phyloP scores from a whole-genome alignment of 371 early-diverging fungal genomes.

The Lichtheimia ramosa region DNA sequence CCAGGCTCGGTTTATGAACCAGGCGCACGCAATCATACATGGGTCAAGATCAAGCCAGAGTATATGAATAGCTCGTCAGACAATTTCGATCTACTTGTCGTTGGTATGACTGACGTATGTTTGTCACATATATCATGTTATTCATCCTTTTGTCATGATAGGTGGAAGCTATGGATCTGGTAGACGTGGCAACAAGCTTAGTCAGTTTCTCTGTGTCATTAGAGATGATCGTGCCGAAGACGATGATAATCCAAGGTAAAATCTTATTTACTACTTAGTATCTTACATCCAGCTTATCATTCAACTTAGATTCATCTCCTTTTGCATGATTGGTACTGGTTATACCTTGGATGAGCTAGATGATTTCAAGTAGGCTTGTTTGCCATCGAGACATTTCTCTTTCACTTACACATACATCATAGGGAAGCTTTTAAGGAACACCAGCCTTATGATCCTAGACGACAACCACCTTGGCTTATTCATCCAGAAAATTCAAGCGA shows the following conservation, averaged over 20 bases:
- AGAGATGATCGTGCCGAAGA: conserved; percentile 50
- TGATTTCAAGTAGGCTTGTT: conserved; percentile 31
- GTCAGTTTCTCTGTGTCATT: conserved; percentile 71
- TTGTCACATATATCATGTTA: no score
- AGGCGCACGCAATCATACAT: conserved; percentile 54
- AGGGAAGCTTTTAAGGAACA: conserved; percentile 18
- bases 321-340: conserved; percentile 74
- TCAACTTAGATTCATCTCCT: conserved; percentile 49
- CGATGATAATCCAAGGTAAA: conserved; percentile 8
- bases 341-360: conserved; percentile 58
- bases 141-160: not conserved
- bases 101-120: conserved; percentile 45
- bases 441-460: conserved; percentile 39
- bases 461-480: conserved; percentile 57
- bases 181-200: conserved; percentile 55
- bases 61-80: conserved; percentile 70
- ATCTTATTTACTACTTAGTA: not conserved
- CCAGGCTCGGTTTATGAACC: conserved; percentile 58
- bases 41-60: conserved; percentile 81
- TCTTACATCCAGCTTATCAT: not conserved
- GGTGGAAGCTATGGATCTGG: conserved; percentile 67
- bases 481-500: conserved; percentile 62
- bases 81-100: conserved; percentile 69
- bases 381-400: not conserved
- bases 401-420: not conserved